Evolutionary conservation across 1,139 yeast genomes (phyloP).

Genomic region (Hansenula lynferdii): DNA sequence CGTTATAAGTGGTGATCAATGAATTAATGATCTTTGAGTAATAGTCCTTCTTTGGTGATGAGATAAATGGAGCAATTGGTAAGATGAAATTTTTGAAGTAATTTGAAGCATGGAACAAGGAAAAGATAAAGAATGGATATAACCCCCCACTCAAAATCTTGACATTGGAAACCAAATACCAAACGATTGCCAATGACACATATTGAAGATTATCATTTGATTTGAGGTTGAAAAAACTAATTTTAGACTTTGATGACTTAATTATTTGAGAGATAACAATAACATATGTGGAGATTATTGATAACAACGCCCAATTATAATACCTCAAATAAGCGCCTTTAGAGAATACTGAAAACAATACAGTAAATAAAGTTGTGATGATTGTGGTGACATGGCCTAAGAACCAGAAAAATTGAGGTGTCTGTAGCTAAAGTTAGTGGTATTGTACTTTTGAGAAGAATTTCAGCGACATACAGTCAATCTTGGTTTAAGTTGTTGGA

Average conservation of each 20-base stretch:
- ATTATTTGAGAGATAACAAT: constrained; percentile 54
- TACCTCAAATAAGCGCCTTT: constrained; percentile 29
- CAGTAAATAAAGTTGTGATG: constrained; percentile 46
- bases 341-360: constrained; percentile 35
- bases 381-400: constrained; percentile 69
- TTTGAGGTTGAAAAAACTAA: constrained; percentile 27
- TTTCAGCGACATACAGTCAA: constrained; percentile 6
- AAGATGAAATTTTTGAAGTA: constrained; percentile 63
- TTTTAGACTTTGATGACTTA: constrained; percentile 24
- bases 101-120: constrained; percentile 68
- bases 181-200: constrained; percentile 48
- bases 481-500: constrained; percentile 9
- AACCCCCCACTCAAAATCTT: constrained; percentile 41
- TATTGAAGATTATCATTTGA: constrained; percentile 65
- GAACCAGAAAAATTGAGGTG: constrained; percentile 35
- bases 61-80: constrained; percentile 48
- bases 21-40: constrained; percentile 40
- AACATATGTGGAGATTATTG: constrained; percentile 62
- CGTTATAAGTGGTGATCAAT: constrained; percentile 63
- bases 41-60: constrained; percentile 28
- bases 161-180: constrained; percentile 48
- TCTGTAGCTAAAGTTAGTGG: constrained; percentile 10
- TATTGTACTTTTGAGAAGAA: neutral
- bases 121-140: constrained; percentile 61
- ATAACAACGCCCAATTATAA: constrained; percentile 54